Conservation (phyloP, 306 rosid genomes). For the Ormosia emarginata region DNA sequence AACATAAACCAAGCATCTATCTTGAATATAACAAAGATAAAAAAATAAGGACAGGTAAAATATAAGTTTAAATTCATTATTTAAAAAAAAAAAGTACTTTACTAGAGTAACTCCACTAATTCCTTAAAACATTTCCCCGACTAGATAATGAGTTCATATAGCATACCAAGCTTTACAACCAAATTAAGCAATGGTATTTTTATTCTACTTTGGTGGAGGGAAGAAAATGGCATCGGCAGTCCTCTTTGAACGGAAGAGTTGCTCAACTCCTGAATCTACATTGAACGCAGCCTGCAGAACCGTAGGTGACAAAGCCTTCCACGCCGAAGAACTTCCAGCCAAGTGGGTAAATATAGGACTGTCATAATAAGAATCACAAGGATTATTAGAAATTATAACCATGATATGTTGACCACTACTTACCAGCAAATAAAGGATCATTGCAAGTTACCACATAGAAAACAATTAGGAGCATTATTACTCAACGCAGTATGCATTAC, state of each 20-base stretch:
- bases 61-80: neutral
- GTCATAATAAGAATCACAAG: conserved; percentile 13
- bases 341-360: conserved; percentile 84
- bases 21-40: neutral
- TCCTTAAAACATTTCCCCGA: neutral
- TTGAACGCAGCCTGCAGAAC: conserved; percentile 77
- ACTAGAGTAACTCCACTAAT: neutral
- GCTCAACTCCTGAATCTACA: conserved; percentile 54
- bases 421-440: neutral
- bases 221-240: conserved; percentile 72
- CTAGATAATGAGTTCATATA: neutral
- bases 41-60: neutral
- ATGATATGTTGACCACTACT: neutral
- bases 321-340: conserved; percentile 74
- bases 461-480: neutral
- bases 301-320: conserved; percentile 75
- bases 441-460: neutral
- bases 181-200: neutral
- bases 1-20: neutral
- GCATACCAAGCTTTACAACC: neutral
- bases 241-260: conserved; percentile 78
- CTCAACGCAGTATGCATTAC: too few species aligned
- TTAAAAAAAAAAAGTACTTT: neutral
- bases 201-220: conserved; percentile 64
- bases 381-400: neutral